Percentiles rank a stretch among this genome's conserved stretches.
These are phyloP conservation scores for Discostella pseudostelligera DNA, from an alignment of 108 stramenopile species.

Conservation along the genomic window DNA sequence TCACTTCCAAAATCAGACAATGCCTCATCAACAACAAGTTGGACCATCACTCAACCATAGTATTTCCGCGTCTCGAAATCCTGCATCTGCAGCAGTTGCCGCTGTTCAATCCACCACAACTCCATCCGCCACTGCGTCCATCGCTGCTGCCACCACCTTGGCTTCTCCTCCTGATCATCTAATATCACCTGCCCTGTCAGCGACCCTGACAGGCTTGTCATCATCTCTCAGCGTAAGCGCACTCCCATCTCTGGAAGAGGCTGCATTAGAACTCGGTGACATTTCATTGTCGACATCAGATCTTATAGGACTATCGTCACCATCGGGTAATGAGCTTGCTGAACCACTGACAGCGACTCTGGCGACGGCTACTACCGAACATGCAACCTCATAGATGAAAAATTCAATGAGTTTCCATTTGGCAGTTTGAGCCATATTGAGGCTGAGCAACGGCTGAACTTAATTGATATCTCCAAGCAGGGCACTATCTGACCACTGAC, in stretches of 20 bases:
- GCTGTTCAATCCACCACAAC: constrained; percentile 4
- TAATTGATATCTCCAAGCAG: no score
- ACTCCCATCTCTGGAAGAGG: constrained; percentile 21
- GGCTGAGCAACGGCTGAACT: no score
- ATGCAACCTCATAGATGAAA: no score
- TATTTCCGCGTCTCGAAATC: constrained; percentile 2
- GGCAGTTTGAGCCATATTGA: no score
- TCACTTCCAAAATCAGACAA: not conserved
- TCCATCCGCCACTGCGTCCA: constrained; percentile 4
- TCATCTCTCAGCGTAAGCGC: constrained; percentile 21
- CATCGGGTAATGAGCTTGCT: constrained; percentile 5
- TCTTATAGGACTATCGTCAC: constrained; percentile 2
- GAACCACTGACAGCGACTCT: no score
- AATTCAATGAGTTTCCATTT: no score
- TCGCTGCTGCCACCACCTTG: not conserved
- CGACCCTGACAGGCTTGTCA: constrained; percentile 4
- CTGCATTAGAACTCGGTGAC: constrained; percentile 17
- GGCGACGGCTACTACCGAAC: no score
- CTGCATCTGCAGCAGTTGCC: not conserved
- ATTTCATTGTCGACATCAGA: constrained; percentile 8
- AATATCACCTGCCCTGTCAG: constrained; percentile 14
- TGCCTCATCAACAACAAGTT: not conserved
- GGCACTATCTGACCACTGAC: no score
- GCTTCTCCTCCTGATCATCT: constrained; percentile 1
- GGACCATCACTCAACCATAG: not conserved